Base-by-base conservation (phyloP, 768 basidiomycete genomes). In the Pisolithus tinctorius region DNA sequence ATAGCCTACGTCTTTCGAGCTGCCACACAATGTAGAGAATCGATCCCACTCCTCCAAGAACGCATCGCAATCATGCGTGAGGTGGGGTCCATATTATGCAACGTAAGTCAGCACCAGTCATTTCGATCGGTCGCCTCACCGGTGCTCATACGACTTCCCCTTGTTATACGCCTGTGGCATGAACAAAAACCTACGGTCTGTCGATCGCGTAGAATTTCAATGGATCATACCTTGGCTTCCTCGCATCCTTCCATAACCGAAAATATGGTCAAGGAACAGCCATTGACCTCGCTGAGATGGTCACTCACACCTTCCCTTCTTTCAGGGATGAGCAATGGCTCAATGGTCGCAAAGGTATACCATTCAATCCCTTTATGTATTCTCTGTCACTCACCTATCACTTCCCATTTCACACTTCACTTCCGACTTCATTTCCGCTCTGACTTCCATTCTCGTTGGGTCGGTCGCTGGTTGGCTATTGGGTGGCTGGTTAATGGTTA, bases 51-150 rank as follows among this genome's bases (percentile, higher is more conserved):
- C 2, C 68, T 93, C 6, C 59, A 65, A 16, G 80, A 93, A 51
- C 79, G 92, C 6, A 83, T 93, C 53, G 70, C 73, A 4, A 73
- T 94, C 51, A 83, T 95, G 76, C 79, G 92, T 6, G 78, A 90
- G 64, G 82, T 86, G 23, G 93, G 90, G 0, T 68, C 66, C 16
- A 82, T 88, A 43, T 74, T 94, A 3, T 84, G 82, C 58, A 71
- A 75, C 47, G 90, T 91, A 62, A 54, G 83, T 65, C 26, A 49
- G 49, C 43, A 10, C 41, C 39, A 7, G 14, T 13, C 9, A 13
- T 26, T 4, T 16, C n/a, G 14, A 14, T 45, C 11, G 23, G 2
- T 23, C 6, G 20, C 25, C 11, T 34, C 34, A 34, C 34, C 16
- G 6, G 4, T 6, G 46, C 40, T 31, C 11, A 27, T 30, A 38